Conservation (phyloP, 2,329 filamentous ascomycete genomes). For the Pestalotiopsis sp. region DNA sequence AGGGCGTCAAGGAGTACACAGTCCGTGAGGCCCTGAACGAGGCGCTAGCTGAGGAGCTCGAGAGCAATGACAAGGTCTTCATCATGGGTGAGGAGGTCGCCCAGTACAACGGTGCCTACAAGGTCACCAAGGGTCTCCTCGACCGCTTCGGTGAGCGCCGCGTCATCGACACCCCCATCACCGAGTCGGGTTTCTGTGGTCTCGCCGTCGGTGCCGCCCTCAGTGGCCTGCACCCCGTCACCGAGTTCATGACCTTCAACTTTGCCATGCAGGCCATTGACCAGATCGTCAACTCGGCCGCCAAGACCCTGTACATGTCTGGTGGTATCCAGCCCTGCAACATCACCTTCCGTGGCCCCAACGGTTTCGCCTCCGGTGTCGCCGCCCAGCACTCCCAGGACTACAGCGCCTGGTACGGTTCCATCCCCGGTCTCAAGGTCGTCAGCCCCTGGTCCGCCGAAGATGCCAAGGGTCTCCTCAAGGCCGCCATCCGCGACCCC, state of each 20-base stretch:
- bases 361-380: constrained; percentile 95
- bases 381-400: constrained; percentile 98
- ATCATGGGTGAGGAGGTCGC: constrained; percentile 97
- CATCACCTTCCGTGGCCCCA: constrained; percentile 98
- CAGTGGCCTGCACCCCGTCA: constrained; percentile 90
- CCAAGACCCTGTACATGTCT: constrained; percentile 99
- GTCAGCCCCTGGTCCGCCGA: constrained; percentile 95
- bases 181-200: constrained; percentile 93
- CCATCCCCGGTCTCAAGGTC: constrained; percentile 96
- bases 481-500: constrained; percentile 96
- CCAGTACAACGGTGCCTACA: constrained; percentile 99
- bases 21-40: constrained; percentile 98
- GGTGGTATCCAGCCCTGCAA: constrained; percentile 99
- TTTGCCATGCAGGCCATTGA: constrained; percentile 99
- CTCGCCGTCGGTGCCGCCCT: constrained; percentile 93
- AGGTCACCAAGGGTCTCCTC: constrained; percentile 96
- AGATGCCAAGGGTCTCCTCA: constrained; percentile 96
- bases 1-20: constrained; percentile 82
- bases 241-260: constrained; percentile 99
- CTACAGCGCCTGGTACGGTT: constrained; percentile 98
- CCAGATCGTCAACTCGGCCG: constrained; percentile 98
- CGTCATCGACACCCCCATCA: constrained; percentile 98
- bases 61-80: constrained; percentile 93
- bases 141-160: constrained; percentile 97
- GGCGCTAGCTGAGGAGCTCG: constrained; percentile 96